Evolutionary conservation across 2,329 filamentous ascomycete species (phyloP), one percentile per base, ranked within the genome.

Genomic region (Ceratocystis smalleyi): DNA sequence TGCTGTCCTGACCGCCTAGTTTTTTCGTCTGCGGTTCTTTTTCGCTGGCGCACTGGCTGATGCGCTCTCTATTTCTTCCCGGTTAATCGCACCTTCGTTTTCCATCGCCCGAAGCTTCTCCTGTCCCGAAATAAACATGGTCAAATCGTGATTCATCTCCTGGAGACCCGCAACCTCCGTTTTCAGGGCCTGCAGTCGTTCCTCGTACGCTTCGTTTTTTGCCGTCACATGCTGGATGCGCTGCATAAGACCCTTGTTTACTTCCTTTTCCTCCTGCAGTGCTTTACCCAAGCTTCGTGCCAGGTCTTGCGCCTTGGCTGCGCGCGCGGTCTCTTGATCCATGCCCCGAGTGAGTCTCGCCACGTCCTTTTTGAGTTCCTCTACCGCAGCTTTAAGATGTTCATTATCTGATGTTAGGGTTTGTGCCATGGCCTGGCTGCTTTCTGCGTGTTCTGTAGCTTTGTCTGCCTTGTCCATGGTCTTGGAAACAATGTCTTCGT

Each of bases 401-500:
- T 69, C 59, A 71, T 70, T 61, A 19, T 51, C 62, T 27, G 24
- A 15, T 8, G 27, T 63, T 22, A 63, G 60, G 10, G 60, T 74
- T 71, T 64, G 43, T 1, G 32, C 80, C 68, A 78, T 77, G 0
- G 73, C 71, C 0, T 76, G 75, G 0, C 88, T 86, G 59, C 79
- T 78, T 67, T 88, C 85, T 0, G 88, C 89, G 0, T 82, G 79
- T 0, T 83, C 78, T 0, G 83, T 79, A 0, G 91, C 89, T 70
- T 87, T 83, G 1, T 85, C 81, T 0, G 91, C 91, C 75, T 97
- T 97, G 74, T 95, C 89, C 0, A 87, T 91, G 0, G 90, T 89
- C 68, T 95, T 90, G 70, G 86, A 87, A 62, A 99, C 82, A 73
- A 95, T 84, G 69, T 95, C 92, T 73, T 97, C 92, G 69, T 95